A percentile compares a stretch with the other conserved stretches of the same genome.
Conservation (phyloP, 2,329 filamentous ascomycete species). For the Calonectria pauciramosa region DNA sequence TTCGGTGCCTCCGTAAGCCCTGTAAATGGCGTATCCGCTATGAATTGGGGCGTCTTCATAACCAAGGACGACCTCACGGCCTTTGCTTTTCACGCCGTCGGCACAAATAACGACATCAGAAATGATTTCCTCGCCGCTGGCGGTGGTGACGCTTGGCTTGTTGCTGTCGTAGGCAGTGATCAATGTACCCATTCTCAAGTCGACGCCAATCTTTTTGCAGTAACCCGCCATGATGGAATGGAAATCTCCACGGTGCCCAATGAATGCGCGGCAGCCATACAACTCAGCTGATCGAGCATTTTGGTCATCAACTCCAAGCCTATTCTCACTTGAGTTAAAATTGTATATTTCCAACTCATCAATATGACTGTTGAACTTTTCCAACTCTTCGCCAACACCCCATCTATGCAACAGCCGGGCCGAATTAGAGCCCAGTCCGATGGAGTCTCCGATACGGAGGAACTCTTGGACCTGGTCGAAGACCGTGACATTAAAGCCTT, state of each 20-base stretch:
- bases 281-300: not conserved
- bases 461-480: not conserved
- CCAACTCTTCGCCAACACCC: not conserved
- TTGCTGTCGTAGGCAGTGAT: not conserved
- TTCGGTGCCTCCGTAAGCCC: not conserved
- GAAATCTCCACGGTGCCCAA: not conserved
- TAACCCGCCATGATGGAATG: not conserved
- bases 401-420: not conserved
- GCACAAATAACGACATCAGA: not conserved
- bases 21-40: not conserved
- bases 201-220: not conserved
- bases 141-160: not conserved
- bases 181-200: not conserved
- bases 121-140: not conserved
- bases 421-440: not conserved
- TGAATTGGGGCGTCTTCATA: not conserved
- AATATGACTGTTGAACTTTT: not conserved
- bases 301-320: not conserved
- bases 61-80: not conserved
- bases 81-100: not conserved
- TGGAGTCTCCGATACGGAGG: not conserved
- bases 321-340: not conserved
- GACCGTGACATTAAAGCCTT: not conserved
- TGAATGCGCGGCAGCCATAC: not conserved
- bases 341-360: constrained; percentile 4